Conservation (phyloP, 495 filamentous ascomycete species). For the Penicillium steckii region DNA sequence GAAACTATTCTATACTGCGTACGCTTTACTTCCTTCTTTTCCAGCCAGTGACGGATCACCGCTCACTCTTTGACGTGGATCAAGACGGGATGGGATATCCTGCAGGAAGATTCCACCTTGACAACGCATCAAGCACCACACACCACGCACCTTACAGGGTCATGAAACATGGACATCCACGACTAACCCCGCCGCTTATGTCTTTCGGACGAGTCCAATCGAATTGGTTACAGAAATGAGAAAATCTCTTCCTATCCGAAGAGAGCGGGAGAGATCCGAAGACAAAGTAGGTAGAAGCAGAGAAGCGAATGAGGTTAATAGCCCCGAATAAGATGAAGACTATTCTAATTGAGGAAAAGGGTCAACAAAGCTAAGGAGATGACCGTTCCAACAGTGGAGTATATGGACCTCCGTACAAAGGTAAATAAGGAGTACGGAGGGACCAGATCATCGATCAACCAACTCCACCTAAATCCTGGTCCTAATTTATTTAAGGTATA, state of each 20-base stretch:
- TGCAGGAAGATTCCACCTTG: not conserved
- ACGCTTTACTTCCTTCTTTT: not conserved
- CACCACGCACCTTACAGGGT: not conserved
- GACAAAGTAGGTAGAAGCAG: no score
- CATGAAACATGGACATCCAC: not conserved
- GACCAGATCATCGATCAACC: not conserved
- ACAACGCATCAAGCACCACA: no score
- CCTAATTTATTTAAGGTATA: not conserved
- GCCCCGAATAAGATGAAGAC: not conserved
- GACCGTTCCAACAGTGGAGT: not conserved
- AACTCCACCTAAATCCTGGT: not conserved
- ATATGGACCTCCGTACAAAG: no score
- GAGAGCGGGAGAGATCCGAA: no score
- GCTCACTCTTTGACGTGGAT: not conserved
- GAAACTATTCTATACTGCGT: no score
- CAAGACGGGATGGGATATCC: not conserved
- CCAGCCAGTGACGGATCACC: not conserved
- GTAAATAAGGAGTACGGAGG: no score
- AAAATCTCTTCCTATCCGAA: not conserved
- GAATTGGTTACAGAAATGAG: not conserved
- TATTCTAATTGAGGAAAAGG: not conserved
- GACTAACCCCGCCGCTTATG: no score
- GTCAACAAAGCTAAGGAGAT: not conserved
- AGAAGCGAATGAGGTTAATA: not conserved
- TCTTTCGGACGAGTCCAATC: not conserved